Evolutionary conservation across 257 asterid genomes (phyloP).

Genomic region (Lavandula angustifolia): DNA sequence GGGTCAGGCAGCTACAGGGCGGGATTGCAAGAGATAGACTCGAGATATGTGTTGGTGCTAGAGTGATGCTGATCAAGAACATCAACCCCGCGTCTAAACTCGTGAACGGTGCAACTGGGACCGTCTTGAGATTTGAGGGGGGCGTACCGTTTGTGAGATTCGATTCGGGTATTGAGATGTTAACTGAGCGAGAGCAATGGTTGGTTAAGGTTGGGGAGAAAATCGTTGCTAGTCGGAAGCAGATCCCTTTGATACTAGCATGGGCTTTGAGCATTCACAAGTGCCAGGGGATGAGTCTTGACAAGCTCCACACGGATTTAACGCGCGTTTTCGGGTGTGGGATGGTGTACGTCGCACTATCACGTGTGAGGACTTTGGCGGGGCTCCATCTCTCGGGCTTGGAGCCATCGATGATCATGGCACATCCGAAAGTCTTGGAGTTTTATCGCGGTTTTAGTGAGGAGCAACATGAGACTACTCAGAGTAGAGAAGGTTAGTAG

Average conservation of each 20-base stretch:
- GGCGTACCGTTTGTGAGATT: slow-evolving; percentile 63
- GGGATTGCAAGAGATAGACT: slow-evolving; percentile 66
- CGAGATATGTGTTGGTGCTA: slow-evolving; percentile 62
- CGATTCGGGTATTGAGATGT: slow-evolving; percentile 56
- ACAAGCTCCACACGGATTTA: slow-evolving; percentile 61
- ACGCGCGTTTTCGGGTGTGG: slow-evolving; percentile 64
- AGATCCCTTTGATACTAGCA: slow-evolving; percentile 73
- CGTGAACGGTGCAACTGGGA: slow-evolving; percentile 80
- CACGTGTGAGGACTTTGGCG: slow-evolving; percentile 59
- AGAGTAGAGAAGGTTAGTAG: slow-evolving; percentile 1
- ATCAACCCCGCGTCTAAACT: slow-evolving; percentile 42
- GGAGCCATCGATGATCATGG: slow-evolving; percentile 48
- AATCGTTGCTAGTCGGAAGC: slow-evolving; percentile 58
- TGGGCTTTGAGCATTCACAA: slow-evolving; percentile 91
- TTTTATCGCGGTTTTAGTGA: slow-evolving; percentile 46
- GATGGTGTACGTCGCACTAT: slow-evolving; percentile 87
- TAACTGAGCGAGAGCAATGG: slow-evolving; percentile 63
- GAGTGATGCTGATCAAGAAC: slow-evolving; percentile 69
- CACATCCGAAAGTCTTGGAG: slow-evolving; percentile 72
- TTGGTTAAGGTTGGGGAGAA: slow-evolving; percentile 54
- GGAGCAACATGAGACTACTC: slow-evolving; percentile 15
- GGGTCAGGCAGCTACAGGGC: slow-evolving; percentile 50
- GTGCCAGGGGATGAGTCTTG: slow-evolving; percentile 82
- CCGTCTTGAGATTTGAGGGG: slow-evolving; percentile 41
- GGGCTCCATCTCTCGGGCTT: slow-evolving; percentile 71